Percentiles rank a stretch among this genome's conserved stretches.
Conservation (phyloP, 345 rosid genomes). For the Corchorus olitorius region DNA sequence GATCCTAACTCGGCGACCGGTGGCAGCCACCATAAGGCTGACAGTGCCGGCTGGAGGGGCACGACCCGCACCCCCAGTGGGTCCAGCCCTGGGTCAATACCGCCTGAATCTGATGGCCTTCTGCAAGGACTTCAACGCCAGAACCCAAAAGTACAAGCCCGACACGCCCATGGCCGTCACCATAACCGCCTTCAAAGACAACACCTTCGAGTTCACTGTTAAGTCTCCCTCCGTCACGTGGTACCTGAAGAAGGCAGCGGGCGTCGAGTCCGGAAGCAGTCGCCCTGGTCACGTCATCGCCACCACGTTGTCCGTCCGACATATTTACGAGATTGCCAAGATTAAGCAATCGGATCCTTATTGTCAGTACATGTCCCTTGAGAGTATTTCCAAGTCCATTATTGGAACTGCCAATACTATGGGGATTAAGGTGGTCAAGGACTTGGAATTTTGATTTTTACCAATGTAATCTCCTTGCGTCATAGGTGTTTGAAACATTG, state of each 20-base stretch:
- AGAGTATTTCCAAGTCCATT: slow-evolving; percentile 77
- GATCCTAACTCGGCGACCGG: slow-evolving; percentile 65
- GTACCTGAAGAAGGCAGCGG: slow-evolving; percentile 93
- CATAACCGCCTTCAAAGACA: slow-evolving; percentile 88
- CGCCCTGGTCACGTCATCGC: slow-evolving; percentile 77
- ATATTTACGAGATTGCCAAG: slow-evolving; percentile 89
- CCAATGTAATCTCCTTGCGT: not conserved
- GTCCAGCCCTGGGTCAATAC: slow-evolving; percentile 88
- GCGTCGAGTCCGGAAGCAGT: slow-evolving; percentile 72
- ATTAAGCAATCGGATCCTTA: slow-evolving; percentile 92
- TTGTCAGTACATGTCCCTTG: slow-evolving; percentile 81
- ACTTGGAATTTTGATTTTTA: slow-evolving; percentile 39
- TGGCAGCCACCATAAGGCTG: slow-evolving; percentile 84
- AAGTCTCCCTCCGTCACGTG: slow-evolving; percentile 83
- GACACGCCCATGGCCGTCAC: slow-evolving; percentile 91
- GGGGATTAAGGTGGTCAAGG: slow-evolving; percentile 88
- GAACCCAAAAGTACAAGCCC: slow-evolving; percentile 91
- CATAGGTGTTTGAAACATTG: slow-evolving; percentile 7
- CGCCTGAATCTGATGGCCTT: slow-evolving; percentile 88
- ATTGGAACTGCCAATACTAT: slow-evolving; percentile 80
- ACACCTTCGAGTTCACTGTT: slow-evolving; percentile 86
- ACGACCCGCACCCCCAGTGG: slow-evolving; percentile 73
- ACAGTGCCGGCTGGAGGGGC: slow-evolving; percentile 88
- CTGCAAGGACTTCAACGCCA: slow-evolving; percentile 97
- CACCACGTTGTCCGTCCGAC: slow-evolving; percentile 66